Evolutionary conservation across 768 basidiomycete species (phyloP).

Genomic region (Amylocystis lapponica): DNA sequence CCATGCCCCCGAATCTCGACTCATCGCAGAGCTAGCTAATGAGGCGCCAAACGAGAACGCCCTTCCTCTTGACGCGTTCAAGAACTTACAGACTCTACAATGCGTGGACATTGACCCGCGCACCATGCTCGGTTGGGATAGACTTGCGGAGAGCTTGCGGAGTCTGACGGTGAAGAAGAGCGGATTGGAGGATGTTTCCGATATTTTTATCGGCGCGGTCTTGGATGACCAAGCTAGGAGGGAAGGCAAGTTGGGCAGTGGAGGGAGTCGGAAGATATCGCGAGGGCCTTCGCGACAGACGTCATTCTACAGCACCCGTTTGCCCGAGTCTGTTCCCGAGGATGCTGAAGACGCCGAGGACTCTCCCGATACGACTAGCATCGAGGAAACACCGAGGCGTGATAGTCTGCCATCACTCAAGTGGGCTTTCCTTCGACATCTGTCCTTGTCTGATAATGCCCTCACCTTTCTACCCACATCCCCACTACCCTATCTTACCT

Average conservation of each 20-base stretch:
- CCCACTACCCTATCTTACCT: constrained; percentile 58
- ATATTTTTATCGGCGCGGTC: constrained; percentile 72
- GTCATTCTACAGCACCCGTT: constrained; percentile 43
- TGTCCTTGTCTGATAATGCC: constrained; percentile 75
- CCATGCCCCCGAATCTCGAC: constrained; percentile 54
- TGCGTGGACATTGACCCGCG: constrained; percentile 81
- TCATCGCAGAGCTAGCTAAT: constrained; percentile 61
- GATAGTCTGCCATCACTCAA: constrained; percentile 48
- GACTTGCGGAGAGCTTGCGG: constrained; percentile 59
- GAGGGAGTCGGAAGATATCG: constrained; percentile 35
- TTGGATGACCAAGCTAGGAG: constrained; percentile 68
- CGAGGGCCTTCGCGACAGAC: constrained; percentile 31
- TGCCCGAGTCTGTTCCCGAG: constrained; percentile 57
- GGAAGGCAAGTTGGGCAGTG: constrained; percentile 45
- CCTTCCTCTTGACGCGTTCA: constrained; percentile 79
- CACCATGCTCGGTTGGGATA: constrained; percentile 78
- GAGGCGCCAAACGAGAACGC: constrained; percentile 71
- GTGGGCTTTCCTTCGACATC: constrained; percentile 72
- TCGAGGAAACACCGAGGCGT: constrained; percentile 22
- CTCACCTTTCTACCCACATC: constrained; percentile 75
- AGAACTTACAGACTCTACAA: constrained; percentile 72
- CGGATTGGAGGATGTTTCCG: constrained; percentile 75
- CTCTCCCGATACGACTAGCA: constrained; percentile 12
- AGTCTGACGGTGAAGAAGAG: constrained; percentile 74
- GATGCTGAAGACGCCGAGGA: constrained; percentile 31